phyloP scores from a whole-genome alignment of 306 rosid genomes.

The Prosopis cineraria region DNA sequence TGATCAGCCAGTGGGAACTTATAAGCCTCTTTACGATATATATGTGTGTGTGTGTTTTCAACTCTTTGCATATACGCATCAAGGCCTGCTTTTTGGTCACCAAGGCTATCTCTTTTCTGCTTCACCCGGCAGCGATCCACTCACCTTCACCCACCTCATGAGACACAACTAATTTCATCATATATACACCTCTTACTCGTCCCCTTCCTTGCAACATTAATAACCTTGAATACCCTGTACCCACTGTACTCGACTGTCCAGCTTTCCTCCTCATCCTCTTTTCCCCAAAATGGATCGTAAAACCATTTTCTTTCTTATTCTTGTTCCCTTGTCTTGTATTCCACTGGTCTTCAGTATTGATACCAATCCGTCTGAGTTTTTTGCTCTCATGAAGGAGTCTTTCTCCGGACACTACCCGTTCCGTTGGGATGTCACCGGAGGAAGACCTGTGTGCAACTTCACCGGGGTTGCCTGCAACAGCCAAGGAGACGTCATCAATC shows the following conservation, averaged over 20 bases:
- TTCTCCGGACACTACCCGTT: constrained; percentile 40
- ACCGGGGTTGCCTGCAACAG: constrained; percentile 52
- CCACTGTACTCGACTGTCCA: not conserved
- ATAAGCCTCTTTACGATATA: constrained; percentile 53
- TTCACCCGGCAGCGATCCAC: constrained; percentile 36
- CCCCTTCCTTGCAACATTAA: constrained; percentile 37
- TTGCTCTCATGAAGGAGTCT: constrained; percentile 40
- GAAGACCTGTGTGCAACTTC: constrained; percentile 49
- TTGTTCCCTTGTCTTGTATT: constrained; percentile 25
- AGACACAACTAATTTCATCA: constrained; percentile 5
- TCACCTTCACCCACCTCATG: not conserved
- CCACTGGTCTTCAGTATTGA: constrained; percentile 10
- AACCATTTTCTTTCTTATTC: constrained; percentile 29
- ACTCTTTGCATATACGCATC: constrained; percentile 16
- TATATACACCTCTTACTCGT: constrained; percentile 46
- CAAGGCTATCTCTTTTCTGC: constrained; percentile 17
- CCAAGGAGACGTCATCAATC: constrained; percentile 37
- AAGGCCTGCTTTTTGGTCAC: constrained; percentile 37
- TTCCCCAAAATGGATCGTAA: constrained; percentile 38
- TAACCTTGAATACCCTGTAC: not conserved
- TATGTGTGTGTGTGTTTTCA: constrained; percentile 12
- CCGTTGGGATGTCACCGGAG: constrained; percentile 46
- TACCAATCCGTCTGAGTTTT: constrained; percentile 39
- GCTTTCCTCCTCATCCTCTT: not conserved
- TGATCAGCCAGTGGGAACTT: too few species aligned